A percentile compares a stretch with the other conserved stretches of the same genome.
These are phyloP conservation scores for Paramecium tetraurelia DNA, from an alignment of 73 alveolate genomes.

Conservation along the genomic window DNA sequence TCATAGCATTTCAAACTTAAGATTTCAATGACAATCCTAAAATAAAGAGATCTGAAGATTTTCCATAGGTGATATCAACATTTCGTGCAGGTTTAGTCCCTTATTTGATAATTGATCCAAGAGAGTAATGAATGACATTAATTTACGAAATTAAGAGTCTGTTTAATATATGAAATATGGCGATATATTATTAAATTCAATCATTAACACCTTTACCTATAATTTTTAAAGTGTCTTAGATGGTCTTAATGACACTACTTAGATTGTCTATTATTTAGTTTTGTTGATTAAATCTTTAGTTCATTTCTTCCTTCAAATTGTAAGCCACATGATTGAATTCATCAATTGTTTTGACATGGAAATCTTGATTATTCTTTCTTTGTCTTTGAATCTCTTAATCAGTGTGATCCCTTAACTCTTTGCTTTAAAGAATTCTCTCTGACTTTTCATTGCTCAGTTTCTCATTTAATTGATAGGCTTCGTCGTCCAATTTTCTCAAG, in stretches of 20 bases:
- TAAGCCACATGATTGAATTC: conserved; percentile 85
- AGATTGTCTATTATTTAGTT: conserved; percentile 90
- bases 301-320: conserved; percentile 87
- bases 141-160: not conserved
- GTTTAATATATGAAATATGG: not conserved
- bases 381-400: conserved; percentile 71
- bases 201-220: conserved; percentile 75
- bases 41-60: not conserved
- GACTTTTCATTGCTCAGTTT: conserved; percentile 80
- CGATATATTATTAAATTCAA: not conserved
- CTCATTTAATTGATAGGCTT: conserved; percentile 72
- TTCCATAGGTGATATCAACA: not conserved
- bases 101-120: not conserved
- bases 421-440: conserved; percentile 72
- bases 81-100: not conserved
- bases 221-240: conserved; percentile 97
- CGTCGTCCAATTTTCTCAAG: conserved; percentile 84
- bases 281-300: conserved; percentile 86
- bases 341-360: conserved; percentile 83
- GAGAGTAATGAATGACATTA: not conserved
- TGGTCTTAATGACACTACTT: conserved; percentile 90
- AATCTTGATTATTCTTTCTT: conserved; percentile 82
- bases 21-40: conserved; percentile 7
- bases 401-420: conserved; percentile 76
- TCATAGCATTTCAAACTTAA: not conserved